phyloP scores from a whole-genome alignment of 208 protist genomes.

The Leishmania guyanensis region DNA sequence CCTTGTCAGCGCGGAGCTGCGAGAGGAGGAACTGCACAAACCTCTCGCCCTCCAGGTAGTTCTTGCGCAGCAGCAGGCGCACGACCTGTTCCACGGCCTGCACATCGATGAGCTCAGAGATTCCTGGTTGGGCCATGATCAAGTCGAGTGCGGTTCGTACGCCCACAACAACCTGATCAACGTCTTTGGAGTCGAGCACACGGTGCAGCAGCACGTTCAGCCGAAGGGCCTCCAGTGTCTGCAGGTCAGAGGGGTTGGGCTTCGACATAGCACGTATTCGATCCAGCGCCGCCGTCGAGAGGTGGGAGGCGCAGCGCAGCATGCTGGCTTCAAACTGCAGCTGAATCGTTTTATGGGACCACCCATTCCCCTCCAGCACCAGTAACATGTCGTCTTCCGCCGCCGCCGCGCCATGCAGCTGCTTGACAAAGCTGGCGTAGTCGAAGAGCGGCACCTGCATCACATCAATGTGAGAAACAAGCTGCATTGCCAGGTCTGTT shows the following conservation, averaged over 20 bases:
- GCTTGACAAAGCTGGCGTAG: slow-evolving; percentile 37
- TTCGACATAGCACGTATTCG: slow-evolving; percentile 45
- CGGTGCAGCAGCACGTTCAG: slow-evolving; percentile 75
- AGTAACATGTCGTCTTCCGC: slow-evolving; percentile 11
- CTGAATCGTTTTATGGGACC: slow-evolving; percentile 23
- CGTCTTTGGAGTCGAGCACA: slow-evolving; percentile 52
- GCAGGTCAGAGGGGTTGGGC: slow-evolving; percentile 57
- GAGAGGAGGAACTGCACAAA: slow-evolving; percentile 70
- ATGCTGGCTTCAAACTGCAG: slow-evolving; percentile 44
- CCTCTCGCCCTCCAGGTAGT: slow-evolving; percentile 61
- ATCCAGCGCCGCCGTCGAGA: slow-evolving; percentile 51
- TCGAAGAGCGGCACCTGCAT: slow-evolving; percentile 50
- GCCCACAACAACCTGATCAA: slow-evolving; percentile 47
- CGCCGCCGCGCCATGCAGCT: slow-evolving; percentile 25
- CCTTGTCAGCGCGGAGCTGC: slow-evolving; percentile 44
- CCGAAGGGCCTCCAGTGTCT: slow-evolving; percentile 67
- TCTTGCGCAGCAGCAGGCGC: slow-evolving; percentile 53
- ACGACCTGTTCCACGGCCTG: slow-evolving; percentile 66
- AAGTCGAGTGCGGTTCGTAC: slow-evolving; percentile 55
- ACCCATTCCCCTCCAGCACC: slow-evolving; percentile 21
- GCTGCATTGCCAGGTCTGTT: slow-evolving; percentile 51
- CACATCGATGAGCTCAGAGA: slow-evolving; percentile 77
- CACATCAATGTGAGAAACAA: slow-evolving; percentile 71
- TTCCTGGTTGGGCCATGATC: slow-evolving; percentile 66
- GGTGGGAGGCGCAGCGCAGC: slow-evolving; percentile 45